These are phyloP conservation scores for Botrytis hyacinthi DNA, from an alignment of 2,329 filamentous ascomycete species.

Conservation along the genomic window DNA sequence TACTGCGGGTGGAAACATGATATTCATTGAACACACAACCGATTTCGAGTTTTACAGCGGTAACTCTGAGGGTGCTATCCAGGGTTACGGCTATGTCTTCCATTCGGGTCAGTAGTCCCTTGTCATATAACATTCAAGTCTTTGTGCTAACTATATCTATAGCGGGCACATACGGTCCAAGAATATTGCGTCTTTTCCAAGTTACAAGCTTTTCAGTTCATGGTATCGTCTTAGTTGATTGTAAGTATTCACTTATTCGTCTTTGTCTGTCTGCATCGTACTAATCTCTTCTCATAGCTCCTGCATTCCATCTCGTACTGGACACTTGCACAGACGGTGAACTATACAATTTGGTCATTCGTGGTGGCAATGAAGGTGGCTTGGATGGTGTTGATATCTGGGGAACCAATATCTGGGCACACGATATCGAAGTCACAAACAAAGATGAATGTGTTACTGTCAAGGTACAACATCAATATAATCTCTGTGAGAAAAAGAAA, in stretches of 20 bases:
- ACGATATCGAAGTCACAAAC: conserved; percentile 61
- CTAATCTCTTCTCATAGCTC: conserved; percentile 25
- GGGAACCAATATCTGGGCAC: conserved; percentile 55
- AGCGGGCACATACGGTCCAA: conserved; percentile 26
- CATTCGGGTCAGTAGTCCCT: conserved; percentile 38
- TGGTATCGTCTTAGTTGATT: conserved; percentile 31
- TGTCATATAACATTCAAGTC: background rate
- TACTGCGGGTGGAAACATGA: conserved; percentile 51
- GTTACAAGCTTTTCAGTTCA: conserved; percentile 31
- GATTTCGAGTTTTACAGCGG: conserved; percentile 55
- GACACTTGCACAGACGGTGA: conserved; percentile 53
- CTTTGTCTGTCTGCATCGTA: background rate
- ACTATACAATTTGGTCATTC: conserved; percentile 55
- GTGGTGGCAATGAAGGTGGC: conserved; percentile 51
- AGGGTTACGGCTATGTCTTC: conserved; percentile 52
- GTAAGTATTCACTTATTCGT: conserved; percentile 16
- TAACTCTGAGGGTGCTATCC: conserved; percentile 51
- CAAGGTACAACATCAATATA: conserved; percentile 39
- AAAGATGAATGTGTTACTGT: conserved; percentile 61
- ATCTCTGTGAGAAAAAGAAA: background rate
- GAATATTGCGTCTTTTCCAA: conserved; percentile 28
- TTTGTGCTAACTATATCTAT: background rate
- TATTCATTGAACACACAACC: conserved; percentile 48
- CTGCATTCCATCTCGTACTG: conserved; percentile 45
- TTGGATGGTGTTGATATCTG: conserved; percentile 57